Evolutionary conservation across 768 basidiomycete genomes (phyloP), one percentile per base, ranked within the genome.

Genomic region (Lactifluus pinguis): DNA sequence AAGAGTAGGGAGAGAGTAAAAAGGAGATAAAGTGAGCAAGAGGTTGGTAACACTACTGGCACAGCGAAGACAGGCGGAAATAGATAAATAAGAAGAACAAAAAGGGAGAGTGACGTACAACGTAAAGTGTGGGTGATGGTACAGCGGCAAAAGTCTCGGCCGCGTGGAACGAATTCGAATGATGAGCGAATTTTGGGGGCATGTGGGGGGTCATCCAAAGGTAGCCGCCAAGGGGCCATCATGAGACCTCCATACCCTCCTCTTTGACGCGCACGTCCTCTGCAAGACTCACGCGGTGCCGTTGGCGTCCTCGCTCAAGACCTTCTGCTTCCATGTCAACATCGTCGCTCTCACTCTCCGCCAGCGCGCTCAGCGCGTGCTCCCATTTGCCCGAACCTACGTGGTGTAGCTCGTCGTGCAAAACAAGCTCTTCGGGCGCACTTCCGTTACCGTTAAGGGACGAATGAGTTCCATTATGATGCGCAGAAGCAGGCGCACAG

Each of bases 191-290:
- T 44, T 56, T 61, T 56, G 34, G 25, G 25, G 44, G 34, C 34
- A 6, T 55, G 29, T 25, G 21, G 34, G 21, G 34, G 25, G 34
- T n/a, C 25, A 19, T 21, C 54, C 53, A 53, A 41, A 36, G 19
- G 41, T 34, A 41, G 53, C 60, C 60, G 49, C 54, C 45, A 32
- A 47, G n/a, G 15, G 21, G n/a, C 34, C 19, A 47, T 64, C 63
- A 64, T 53, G 63, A 64, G 34, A 64, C 60, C 39, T 64, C 63
- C 63, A 64, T 64, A 11, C 63, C 63, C 55, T 64, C 63, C 50
- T 64, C 54, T 47, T 64, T 64, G 29, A 64, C 38, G 49, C 55
- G 63, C 39, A 64, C 50, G 49, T 56, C 63, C 36, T 64, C 63
- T 0, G 49, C 53, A 42, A 55, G 52, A 11, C 62, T 51, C 8